Conservation (phyloP, 495 filamentous ascomycete species). For the Patellaria atrata region DNA sequence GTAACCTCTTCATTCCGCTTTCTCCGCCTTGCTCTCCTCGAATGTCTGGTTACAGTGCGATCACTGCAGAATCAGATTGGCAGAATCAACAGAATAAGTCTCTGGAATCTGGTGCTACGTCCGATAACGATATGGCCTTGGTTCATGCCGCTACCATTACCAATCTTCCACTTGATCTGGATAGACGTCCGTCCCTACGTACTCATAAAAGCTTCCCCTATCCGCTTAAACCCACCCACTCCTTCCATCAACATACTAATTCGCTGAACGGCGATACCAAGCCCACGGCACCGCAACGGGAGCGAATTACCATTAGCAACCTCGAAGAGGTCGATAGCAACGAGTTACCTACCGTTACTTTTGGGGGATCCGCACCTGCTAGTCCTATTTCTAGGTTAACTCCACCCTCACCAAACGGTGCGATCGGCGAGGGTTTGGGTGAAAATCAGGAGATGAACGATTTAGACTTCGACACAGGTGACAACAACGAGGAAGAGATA, state of each 20-base stretch:
- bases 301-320: slow-evolving; percentile 20
- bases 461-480: slow-evolving; percentile 22
- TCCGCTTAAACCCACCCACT: slow-evolving; percentile 18
- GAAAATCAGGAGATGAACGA: slow-evolving; percentile 31
- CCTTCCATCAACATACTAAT: slow-evolving; percentile 4
- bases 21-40: slow-evolving; percentile 21
- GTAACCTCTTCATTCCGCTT: slow-evolving; percentile 23
- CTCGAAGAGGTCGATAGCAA: slow-evolving; percentile 16
- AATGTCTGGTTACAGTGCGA: slow-evolving; percentile 21
- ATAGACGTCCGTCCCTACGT: slow-evolving; percentile 20
- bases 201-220: slow-evolving; percentile 29
- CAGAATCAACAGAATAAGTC: slow-evolving; percentile 20
- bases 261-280: slow-evolving; percentile 7
- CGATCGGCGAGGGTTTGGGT: slow-evolving; percentile 24
- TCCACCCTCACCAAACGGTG: slow-evolving; percentile 20
- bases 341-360: slow-evolving; percentile 16
- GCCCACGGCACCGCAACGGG: slow-evolving; percentile 13
- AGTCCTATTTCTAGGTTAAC: slow-evolving; percentile 26
- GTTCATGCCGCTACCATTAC: slow-evolving; percentile 17
- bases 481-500: slow-evolving; percentile 42
- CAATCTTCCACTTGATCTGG: slow-evolving; percentile 18
- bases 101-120: slow-evolving; percentile 13
- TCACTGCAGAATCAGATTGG: slow-evolving; percentile 20
- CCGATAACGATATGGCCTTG: slow-evolving; percentile 20
- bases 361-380: slow-evolving; percentile 25